Evolutionary conservation across 306 rosid genomes (phyloP).

Genomic region (Carpinus viminea): DNA sequence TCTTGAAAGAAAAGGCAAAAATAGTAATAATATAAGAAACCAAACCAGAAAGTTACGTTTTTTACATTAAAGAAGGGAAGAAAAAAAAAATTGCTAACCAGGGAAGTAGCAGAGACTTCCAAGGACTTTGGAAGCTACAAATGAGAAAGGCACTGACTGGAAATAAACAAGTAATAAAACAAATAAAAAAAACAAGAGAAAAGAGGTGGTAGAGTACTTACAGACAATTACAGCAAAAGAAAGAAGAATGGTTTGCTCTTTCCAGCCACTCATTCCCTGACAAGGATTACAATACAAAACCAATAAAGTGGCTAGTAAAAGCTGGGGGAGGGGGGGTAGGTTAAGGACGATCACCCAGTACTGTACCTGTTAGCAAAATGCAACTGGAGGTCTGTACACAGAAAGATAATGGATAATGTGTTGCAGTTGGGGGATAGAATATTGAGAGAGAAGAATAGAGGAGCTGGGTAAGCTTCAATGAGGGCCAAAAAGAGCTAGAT

Average conservation of each 20-base stretch:
- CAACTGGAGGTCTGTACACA: slow-evolving; percentile 35
- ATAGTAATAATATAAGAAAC: slow-evolving; percentile 12
- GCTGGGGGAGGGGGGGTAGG: neutral
- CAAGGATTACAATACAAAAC: slow-evolving; percentile 62
- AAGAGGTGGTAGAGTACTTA: slow-evolving; percentile 18
- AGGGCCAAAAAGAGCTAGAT: slow-evolving; percentile 35
- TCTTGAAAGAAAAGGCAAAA: neutral
- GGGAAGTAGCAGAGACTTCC: slow-evolving; percentile 30
- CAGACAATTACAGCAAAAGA: slow-evolving; percentile 34
- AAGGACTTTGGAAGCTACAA: slow-evolving; percentile 37
- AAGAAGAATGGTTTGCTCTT: slow-evolving; percentile 32
- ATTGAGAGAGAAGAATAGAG: slow-evolving; percentile 14
- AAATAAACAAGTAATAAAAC: slow-evolving; percentile 21
- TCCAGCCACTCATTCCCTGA: slow-evolving; percentile 54
- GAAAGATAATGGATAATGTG: slow-evolving; percentile 39
- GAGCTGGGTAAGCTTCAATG: slow-evolving; percentile 14
- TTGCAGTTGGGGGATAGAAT: slow-evolving; percentile 11
- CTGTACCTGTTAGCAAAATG: slow-evolving; percentile 54
- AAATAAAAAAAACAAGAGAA: slow-evolving; percentile 14
- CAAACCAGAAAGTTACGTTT: slow-evolving; percentile 27
- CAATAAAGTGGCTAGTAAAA: slow-evolving; percentile 39
- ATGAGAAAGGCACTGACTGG: slow-evolving; percentile 14
- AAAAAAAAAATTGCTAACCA: slow-evolving; percentile 13
- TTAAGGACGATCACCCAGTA: slow-evolving; percentile 31
- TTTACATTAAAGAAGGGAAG: slow-evolving; percentile 2